Base-by-base conservation (phyloP, 2,329 filamentous ascomycete genomes). In the Trichoderma aggressivum region DNA sequence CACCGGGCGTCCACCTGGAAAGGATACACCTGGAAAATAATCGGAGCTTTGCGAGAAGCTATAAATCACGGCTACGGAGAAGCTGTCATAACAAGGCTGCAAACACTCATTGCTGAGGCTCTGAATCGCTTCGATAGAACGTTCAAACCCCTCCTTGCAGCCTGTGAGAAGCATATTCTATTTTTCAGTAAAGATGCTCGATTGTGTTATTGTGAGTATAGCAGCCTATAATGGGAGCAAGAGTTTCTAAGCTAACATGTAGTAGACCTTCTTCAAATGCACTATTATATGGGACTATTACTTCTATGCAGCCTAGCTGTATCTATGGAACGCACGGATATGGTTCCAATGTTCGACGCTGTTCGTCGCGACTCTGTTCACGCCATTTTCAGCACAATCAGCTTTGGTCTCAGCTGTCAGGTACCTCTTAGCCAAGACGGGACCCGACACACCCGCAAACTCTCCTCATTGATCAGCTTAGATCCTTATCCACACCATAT, bases 401-500 rank as follows among this genome's bases (percentile, higher is more conserved):
- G 53, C 34, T 67, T 67, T 30, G 64, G 64, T 1, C 64, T 67
- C 24, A 67, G 53, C 32, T 67, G 64, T 2, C 64, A 30, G 34
- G 64, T 67, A 10, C 32, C 64, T 32, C 18, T 67, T 12, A 16
- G 24, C 26, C 24, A 24, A 30, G 34, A 26, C 2, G 34, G 10
- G 3, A 7, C 3, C 3, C 50, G 47, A 24, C 53, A 24, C 12
- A 43, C 18, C 34, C 21, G 32, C 21, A 58, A 11, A 11, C 50
- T 43, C 7, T 58, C 24, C 32, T 67, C 64, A 5, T 30, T 67
- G 53, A 58, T 67, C 16, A 67, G 12, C 34, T 30, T 58, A n/a
- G 64, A 67, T 24, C 64, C 64, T 21, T 67, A 67, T 24, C 64
- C 64, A 4, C 64, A 67, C 39, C 64, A 67, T 32, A 58, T 67